Conservation (phyloP, 2,329 filamentous ascomycete genomes). For the Trichoderma sp. region DNA sequence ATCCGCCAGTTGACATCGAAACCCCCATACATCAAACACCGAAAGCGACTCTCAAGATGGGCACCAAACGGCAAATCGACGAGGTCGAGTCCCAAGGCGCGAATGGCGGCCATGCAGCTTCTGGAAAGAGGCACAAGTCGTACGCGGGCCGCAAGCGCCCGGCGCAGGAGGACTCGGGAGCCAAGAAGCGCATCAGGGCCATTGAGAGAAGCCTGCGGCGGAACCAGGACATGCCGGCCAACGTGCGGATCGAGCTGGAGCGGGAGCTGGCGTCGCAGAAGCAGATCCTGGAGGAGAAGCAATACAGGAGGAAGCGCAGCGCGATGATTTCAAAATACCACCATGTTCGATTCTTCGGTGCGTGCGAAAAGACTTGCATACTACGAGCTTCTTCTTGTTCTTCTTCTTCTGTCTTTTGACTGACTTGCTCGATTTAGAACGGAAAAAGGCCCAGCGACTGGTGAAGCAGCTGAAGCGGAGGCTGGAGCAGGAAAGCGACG, state of each 20-base stretch:
- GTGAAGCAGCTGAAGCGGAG: conserved; percentile 66
- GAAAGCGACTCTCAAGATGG: conserved; percentile 34
- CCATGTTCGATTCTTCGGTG: conserved; percentile 84
- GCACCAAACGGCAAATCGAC: conserved; percentile 39
- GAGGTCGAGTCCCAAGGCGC: conserved; percentile 34
- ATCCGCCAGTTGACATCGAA: background rate
- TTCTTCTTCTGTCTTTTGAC: background rate
- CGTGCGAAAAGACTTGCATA: conserved; percentile 31
- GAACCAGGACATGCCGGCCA: conserved; percentile 65
- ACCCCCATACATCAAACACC: background rate
- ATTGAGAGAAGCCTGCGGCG: conserved; percentile 67
- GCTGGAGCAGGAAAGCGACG: conserved; percentile 54
- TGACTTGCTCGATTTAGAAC: conserved; percentile 52
- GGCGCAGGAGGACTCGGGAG: conserved; percentile 54
- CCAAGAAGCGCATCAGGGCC: conserved; percentile 72
- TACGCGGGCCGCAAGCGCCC: conserved; percentile 44
- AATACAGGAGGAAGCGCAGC: conserved; percentile 62
- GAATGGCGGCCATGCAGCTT: conserved; percentile 3
- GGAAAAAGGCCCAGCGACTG: conserved; percentile 70
- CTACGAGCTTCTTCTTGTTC: background rate
- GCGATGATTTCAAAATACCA: conserved; percentile 79
- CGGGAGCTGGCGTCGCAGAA: conserved; percentile 69
- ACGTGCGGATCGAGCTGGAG: conserved; percentile 69
- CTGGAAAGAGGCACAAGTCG: conserved; percentile 42
- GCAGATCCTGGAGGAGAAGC: conserved; percentile 62